Conservation (phyloP, 164 flowering plant genomes). For the Dillenia suffruticosa region DNA sequence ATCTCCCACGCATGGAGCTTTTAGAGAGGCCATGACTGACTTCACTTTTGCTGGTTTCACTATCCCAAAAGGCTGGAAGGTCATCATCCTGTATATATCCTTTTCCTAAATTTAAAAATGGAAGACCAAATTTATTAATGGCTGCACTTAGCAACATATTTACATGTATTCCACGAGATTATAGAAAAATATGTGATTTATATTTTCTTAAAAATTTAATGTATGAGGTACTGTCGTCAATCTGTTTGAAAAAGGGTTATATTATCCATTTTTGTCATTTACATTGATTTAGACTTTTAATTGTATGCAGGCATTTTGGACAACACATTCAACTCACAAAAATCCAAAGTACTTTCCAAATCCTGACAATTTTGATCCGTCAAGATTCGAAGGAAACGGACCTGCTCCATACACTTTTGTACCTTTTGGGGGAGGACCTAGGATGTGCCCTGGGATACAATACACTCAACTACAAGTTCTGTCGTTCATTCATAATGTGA, state of each 20-base stretch:
- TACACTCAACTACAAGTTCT: conserved; percentile 10
- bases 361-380: conserved; percentile 14
- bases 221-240: too few relatives aligned
- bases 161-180: too few relatives aligned
- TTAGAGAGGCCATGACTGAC: conserved; percentile 11
- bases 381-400: conserved; percentile 8
- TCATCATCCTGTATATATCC: background rate
- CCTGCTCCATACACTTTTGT: conserved; percentile 8
- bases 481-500: conserved; percentile 11
- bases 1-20: conserved; percentile 13
- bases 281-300: too few relatives aligned
- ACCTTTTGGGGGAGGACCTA: conserved; percentile 16
- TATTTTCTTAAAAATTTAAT: too few relatives aligned
- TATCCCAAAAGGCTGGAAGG: conserved; percentile 17
- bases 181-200: too few relatives aligned
- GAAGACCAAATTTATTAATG: too few relatives aligned
- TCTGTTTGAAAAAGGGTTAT: too few relatives aligned
- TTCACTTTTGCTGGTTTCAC: conserved; percentile 13
- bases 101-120: too few relatives aligned
- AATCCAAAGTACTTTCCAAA: conserved; percentile 9
- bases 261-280: too few relatives aligned
- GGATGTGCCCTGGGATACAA: conserved; percentile 17
- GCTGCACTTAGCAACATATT: too few relatives aligned
- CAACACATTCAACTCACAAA: conserved; percentile 9
- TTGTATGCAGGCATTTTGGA: conserved; percentile 1